These are phyloP conservation scores for Jatropha podagrica DNA, from an alignment of 441 rosid genomes.

Conservation along the genomic window DNA sequence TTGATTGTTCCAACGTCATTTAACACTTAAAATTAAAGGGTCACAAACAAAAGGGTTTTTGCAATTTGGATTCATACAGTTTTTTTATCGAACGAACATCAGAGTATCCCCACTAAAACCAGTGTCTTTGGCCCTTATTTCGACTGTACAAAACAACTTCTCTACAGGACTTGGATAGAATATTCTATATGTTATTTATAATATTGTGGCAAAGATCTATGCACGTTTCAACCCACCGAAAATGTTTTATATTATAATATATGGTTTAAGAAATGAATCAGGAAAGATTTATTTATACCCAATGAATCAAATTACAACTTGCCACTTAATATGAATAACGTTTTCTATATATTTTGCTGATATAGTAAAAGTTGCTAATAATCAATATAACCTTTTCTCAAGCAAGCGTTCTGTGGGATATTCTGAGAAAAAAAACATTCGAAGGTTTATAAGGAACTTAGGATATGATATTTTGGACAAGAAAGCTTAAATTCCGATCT, in stretches of 20 bases:
- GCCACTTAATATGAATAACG: too few relatives aligned
- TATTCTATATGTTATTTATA: not conserved
- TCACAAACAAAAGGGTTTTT: not conserved
- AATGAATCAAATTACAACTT: too few relatives aligned
- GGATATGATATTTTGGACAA: not conserved
- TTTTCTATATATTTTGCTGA: too few relatives aligned
- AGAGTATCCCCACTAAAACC: conserved; percentile 27
- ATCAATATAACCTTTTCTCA: too few relatives aligned
- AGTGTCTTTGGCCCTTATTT: not conserved
- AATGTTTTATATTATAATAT: not conserved
- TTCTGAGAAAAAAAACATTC: too few relatives aligned
- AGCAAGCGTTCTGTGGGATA: too few relatives aligned
- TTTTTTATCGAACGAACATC: not conserved
- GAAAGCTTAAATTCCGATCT: not conserved
- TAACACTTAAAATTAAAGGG: conserved; percentile 9
- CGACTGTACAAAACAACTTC: conserved; percentile 21
- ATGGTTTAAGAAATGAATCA: too few relatives aligned
- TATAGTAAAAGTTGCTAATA: too few relatives aligned
- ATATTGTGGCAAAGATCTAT: conserved; percentile 29
- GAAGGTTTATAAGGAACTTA: not conserved
- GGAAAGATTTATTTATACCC: too few relatives aligned
- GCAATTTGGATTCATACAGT: conserved; percentile 8
- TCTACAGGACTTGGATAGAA: conserved; percentile 7
- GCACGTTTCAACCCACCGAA: conserved; percentile 18
- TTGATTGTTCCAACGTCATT: conserved; percentile 21